Base-by-base conservation (phyloP, 2,329 filamentous ascomycete genomes). In the Monosporascus sp. region DNA sequence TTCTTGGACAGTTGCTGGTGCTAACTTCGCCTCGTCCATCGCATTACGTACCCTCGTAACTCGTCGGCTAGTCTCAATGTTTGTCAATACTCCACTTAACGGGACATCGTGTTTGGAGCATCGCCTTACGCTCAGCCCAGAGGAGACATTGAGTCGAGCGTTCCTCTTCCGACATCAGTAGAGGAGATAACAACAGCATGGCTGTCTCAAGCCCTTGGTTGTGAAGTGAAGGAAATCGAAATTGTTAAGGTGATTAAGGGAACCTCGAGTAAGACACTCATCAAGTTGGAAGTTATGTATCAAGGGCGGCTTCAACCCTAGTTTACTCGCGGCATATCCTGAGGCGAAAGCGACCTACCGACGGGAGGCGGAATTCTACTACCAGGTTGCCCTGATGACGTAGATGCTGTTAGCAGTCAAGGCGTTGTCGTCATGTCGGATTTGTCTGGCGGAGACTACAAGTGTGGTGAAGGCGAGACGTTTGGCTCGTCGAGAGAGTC, bases 281-380 rank as follows among this genome's bases (percentile, higher is more conserved):
- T 57, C 18, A 55, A 46, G 2, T 22, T 56, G 18, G 51, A 34
- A 6, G 14, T 17, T 60, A 20, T 58, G 58, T 31, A 45, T 58
- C 45, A 60, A 57, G 46, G 58, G 54, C n/a, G 50, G 56, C 5
- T 57, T 59, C 22, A 51, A 56, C 47, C 52, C 55, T 6, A n/a
- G n/a, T 25, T 46, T 55, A 39, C 46, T 58, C 5, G 54, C 42
- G 25, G 41, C 34, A 20, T 54, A 53, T 31, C 31, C 49, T 2
- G 52, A 54, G 5, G 34, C 54, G 18, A 48, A 45, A 14, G n/a
- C 9, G 6, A 22, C 51, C 3, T 60, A 60, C 38, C 51, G 47
- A 6, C 51, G 50, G 1, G 57, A 58, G 27, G 49, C 51, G 45
- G 49, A 55, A 5, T 60, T 58, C 54, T 57, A 50, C 48, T 44